phyloP scores from a whole-genome alignment of 345 rosid species.

The Garcia nutans region DNA sequence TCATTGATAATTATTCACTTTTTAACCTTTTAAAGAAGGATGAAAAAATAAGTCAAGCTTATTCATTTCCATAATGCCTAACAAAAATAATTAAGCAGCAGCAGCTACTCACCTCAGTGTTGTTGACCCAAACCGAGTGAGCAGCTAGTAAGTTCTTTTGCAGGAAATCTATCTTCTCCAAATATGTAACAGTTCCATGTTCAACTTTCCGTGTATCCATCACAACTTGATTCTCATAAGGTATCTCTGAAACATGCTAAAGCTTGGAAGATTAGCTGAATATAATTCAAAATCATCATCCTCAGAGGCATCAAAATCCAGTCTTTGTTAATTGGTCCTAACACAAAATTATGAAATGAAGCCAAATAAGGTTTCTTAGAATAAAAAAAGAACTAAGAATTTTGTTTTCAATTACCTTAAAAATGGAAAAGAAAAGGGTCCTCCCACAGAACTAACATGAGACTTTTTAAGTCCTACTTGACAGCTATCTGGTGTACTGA shows the following conservation, averaged over 20 bases:
- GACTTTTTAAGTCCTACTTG: no score
- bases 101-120: constrained; percentile 45
- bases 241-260: constrained; percentile 43
- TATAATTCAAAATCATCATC: background rate
- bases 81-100: background rate
- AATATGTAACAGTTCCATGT: constrained; percentile 61
- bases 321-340: background rate
- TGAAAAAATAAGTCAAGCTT: background rate
- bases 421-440: no score
- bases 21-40: background rate
- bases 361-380: background rate
- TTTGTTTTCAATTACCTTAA: no score
- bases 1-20: background rate
- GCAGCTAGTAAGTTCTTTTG: constrained; percentile 56
- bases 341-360: background rate
- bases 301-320: background rate
- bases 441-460: no score
- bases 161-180: constrained; percentile 55
- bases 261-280: constrained; percentile 12
- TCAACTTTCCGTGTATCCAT: constrained; percentile 46
- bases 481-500: no score
- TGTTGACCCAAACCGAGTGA: constrained; percentile 58
- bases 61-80: constrained; percentile 3
- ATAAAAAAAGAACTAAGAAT: background rate
- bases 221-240: constrained; percentile 41